phyloP scores from a whole-genome alignment of 2,329 filamentous ascomycete species.

The Talaromyces verruculosus region DNA sequence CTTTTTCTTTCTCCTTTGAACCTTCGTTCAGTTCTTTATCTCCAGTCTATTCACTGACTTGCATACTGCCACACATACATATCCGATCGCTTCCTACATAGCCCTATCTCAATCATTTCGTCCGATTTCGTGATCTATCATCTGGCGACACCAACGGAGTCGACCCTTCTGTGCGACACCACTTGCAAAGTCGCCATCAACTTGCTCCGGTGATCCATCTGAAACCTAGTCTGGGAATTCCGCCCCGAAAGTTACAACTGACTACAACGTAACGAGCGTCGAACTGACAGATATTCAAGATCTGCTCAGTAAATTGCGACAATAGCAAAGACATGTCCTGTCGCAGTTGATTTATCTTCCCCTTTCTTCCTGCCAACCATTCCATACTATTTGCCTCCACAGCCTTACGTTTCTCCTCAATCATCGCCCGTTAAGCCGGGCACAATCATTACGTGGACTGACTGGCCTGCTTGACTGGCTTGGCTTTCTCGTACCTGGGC shows the following conservation, averaged over 20 bases:
- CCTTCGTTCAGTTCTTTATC: neutral
- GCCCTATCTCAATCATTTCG: neutral
- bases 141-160: neutral
- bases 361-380: too few species aligned
- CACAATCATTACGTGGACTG: slow-evolving; percentile 11
- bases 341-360: neutral
- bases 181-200: neutral
- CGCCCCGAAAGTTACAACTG: slow-evolving; percentile 6
- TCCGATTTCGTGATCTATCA: neutral
- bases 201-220: slow-evolving; percentile 12
- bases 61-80: slow-evolving; percentile 5
- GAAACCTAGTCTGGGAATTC: slow-evolving; percentile 16
- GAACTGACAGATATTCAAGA: neutral
- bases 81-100: slow-evolving; percentile 11
- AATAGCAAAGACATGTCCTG: slow-evolving; percentile 4
- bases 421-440: slow-evolving; percentile 11
- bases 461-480: slow-evolving; percentile 4
- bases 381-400: neutral
- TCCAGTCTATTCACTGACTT: neutral
- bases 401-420: slow-evolving; percentile 8
- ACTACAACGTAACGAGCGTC: neutral
- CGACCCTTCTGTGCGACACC: neutral
- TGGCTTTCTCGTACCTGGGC: slow-evolving; percentile 9
- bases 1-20: neutral
- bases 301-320: neutral